A percentile compares a stretch with the other conserved stretches of the same genome.
Evolutionary conservation across 2,329 filamentous ascomycete species (phyloP).

Genomic region (Microdochium trichocladiopsis): DNA sequence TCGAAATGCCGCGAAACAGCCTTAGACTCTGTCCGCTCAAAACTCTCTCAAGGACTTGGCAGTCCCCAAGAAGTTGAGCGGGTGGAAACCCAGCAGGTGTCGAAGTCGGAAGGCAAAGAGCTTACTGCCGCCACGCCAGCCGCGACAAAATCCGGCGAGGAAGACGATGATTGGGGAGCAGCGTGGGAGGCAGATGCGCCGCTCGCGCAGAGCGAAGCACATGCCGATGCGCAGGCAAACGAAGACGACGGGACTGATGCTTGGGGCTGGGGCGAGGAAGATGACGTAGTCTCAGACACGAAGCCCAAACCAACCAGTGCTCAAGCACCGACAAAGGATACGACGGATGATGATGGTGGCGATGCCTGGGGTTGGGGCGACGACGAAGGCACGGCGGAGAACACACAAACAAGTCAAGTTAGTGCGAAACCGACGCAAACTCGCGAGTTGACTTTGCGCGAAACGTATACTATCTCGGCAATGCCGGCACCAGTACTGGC

Average conservation of each 20-base stretch:
- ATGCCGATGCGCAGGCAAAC: constrained; percentile 4
- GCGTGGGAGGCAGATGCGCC: constrained; percentile 70
- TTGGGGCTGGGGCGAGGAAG: constrained; percentile 80
- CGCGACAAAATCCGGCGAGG: constrained; percentile 15
- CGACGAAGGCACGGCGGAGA: constrained; percentile 40
- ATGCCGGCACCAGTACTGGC: constrained; percentile 74
- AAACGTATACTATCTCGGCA: constrained; percentile 83
- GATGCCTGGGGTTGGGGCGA: constrained; percentile 81
- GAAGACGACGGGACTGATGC: constrained; percentile 50
- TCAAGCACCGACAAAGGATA: constrained; percentile 7
- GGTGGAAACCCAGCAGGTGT: constrained; percentile 76
- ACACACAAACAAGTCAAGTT: constrained; percentile 11
- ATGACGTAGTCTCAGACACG: constrained; percentile 26
- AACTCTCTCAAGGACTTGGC: constrained; percentile 62
- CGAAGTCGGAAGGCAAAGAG: constrained; percentile 57
- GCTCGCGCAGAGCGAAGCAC: constrained; percentile 17
- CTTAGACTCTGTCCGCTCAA: constrained; percentile 65
- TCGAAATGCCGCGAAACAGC: constrained; percentile 74
- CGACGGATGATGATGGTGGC: constrained; percentile 29
- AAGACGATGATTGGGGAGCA: constrained; percentile 64
- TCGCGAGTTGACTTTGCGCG: constrained; percentile 69
- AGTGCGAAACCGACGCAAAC: constrained; percentile 20
- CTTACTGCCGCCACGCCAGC: constrained; percentile 25
- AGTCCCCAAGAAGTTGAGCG: constrained; percentile 67
- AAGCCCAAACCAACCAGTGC: constrained; percentile 14